Conservation (phyloP, 2,329 filamentous ascomycete genomes). For the Keithomyces neogunnii region DNA sequence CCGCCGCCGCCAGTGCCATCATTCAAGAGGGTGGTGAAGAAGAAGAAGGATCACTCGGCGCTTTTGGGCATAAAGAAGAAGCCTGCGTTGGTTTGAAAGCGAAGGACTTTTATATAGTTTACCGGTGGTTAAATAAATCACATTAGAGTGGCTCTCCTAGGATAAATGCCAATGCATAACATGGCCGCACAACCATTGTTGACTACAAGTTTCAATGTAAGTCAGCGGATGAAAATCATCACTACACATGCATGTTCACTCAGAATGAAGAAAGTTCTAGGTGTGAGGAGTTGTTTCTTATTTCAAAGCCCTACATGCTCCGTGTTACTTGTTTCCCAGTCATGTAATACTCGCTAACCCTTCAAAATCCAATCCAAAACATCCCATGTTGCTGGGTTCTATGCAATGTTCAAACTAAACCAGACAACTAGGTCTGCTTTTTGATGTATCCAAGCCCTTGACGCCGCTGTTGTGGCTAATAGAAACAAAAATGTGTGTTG, state of each 20-base stretch:
- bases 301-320: neutral
- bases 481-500: neutral
- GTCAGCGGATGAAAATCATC: too few relatives aligned
- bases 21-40: constrained; percentile 71
- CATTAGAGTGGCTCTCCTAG: too few relatives aligned
- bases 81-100: constrained; percentile 42
- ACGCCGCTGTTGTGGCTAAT: neutral
- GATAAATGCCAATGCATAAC: too few relatives aligned
- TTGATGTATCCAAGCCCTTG: neutral
- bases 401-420: neutral
- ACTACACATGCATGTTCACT: too few relatives aligned
- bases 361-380: neutral
- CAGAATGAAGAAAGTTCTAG: too few relatives aligned
- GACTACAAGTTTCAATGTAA: too few relatives aligned
- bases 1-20: constrained; percentile 31
- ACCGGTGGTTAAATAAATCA: neutral
- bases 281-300: neutral
- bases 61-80: constrained; percentile 85
- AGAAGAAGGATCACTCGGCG: constrained; percentile 75
- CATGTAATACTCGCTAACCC: neutral
- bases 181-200: too few relatives aligned
- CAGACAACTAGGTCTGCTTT: neutral
- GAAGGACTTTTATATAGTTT: neutral
- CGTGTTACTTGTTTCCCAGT: neutral
- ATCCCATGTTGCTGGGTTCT: constrained; percentile 1